Evolutionary conservation across 73 alveolate genomes (phyloP).

Genomic region (Paramecium sexaurelia): DNA sequence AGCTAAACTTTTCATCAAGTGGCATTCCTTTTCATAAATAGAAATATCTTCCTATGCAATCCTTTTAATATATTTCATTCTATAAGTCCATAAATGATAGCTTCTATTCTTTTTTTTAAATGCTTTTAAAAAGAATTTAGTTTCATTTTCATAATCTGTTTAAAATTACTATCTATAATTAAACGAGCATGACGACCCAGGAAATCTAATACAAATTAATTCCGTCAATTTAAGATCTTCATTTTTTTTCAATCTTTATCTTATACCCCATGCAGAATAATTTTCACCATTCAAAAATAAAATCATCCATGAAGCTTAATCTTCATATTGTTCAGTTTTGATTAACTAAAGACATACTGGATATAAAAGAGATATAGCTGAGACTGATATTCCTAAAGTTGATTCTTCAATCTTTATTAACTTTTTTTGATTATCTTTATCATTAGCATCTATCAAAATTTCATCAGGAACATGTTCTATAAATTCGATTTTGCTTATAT

Average conservation of each 20-base stretch:
- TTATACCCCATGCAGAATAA: slow-evolving; percentile 28
- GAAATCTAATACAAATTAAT: slow-evolving; percentile 20
- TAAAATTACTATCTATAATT: not conserved
- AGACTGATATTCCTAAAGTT: not conserved
- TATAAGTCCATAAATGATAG: slow-evolving; percentile 32
- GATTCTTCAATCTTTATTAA: not conserved
- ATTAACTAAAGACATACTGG: not conserved
- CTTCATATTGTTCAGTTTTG: not conserved
- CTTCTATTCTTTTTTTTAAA: not conserved
- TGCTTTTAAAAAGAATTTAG: not conserved
- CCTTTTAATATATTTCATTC: not conserved
- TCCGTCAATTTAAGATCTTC: not conserved
- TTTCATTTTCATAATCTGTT: not conserved
- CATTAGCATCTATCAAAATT: not conserved
- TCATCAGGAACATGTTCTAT: slow-evolving; percentile 18
- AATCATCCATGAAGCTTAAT: slow-evolving; percentile 2
- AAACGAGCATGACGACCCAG: not conserved
- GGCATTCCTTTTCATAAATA: not conserved
- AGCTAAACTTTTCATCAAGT: slow-evolving; percentile 5
- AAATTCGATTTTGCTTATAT: not conserved
- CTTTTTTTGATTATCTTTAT: not conserved
- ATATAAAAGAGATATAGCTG: not conserved
- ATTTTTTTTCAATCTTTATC: not conserved
- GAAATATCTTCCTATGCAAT: not conserved
- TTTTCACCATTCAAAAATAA: slow-evolving; percentile 44